phyloP scores from a whole-genome alignment of 2,329 filamentous ascomycete species.

The Talaromyces sp. region DNA sequence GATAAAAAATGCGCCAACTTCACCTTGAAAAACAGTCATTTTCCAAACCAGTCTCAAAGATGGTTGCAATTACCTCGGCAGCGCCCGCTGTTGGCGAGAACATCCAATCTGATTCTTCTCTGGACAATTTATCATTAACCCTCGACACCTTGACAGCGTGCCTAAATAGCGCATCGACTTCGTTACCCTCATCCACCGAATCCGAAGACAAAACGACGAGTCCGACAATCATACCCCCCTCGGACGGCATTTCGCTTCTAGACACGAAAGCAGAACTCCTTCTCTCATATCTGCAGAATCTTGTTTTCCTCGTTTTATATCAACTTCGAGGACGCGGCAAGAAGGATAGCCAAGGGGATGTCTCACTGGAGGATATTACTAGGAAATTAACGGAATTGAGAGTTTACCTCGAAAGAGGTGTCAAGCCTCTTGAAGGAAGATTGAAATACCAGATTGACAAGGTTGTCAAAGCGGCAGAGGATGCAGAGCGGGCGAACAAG shows the following conservation, averaged over 20 bases:
- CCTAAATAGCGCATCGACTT: constrained; percentile 32
- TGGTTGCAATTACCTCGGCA: constrained; percentile 1
- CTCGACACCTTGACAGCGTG: constrained; percentile 36
- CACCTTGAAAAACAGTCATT: background rate
- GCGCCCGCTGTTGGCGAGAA: background rate
- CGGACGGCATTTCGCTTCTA: constrained; percentile 87
- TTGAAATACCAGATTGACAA: constrained; percentile 96
- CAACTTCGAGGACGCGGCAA: constrained; percentile 62
- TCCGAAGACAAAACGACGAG: constrained; percentile 46
- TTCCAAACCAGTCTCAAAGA: background rate
- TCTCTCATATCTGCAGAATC: constrained; percentile 89
- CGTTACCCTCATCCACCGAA: constrained; percentile 29
- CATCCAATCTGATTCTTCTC: background rate
- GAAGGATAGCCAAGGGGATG: constrained; percentile 1
- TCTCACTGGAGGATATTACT: constrained; percentile 61
- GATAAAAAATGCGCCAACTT: constrained; percentile 1
- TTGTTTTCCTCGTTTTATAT: constrained; percentile 80
- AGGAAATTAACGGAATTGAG: constrained; percentile 86
- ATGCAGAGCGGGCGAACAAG: constrained; percentile 28
- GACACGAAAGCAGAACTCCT: constrained; percentile 97
- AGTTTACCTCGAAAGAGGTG: constrained; percentile 90
- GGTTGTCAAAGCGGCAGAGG: constrained; percentile 78
- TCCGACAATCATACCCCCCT: constrained; percentile 69
- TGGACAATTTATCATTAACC: constrained; percentile 24
- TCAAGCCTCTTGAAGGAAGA: constrained; percentile 82